A percentile compares a stretch with the other conserved stretches of the same genome.
Conservation (phyloP, 2,329 filamentous ascomycete genomes). For the Elsinoe arachidis region DNA sequence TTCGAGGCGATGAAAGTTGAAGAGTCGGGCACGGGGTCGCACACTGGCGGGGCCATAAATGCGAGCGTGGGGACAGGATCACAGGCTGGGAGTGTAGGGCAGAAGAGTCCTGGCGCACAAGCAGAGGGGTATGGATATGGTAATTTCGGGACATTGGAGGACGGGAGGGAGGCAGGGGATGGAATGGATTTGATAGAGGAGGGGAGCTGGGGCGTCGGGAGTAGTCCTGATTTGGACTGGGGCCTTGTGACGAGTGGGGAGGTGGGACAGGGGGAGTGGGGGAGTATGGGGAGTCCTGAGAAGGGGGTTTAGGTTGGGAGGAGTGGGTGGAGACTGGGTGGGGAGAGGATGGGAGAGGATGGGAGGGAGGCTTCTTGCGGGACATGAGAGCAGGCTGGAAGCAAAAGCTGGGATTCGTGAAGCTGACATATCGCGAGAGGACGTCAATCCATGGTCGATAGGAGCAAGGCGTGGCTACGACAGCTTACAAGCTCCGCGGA, state of each 20-base stretch:
- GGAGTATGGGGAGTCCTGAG: neutral
- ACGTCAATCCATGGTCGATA: neutral
- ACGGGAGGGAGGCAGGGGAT: neutral
- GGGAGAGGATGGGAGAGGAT: neutral
- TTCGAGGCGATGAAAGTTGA: constrained; percentile 32
- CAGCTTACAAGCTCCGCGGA: no score
- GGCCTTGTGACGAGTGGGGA: constrained; percentile 2
- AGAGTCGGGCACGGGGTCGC: constrained; percentile 12
- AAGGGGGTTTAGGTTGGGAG: neutral
- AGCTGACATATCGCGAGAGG: neutral
- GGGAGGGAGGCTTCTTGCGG: no score
- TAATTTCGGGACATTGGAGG: neutral
- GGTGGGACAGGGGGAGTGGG: constrained; percentile 8
- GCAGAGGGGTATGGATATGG: neutral
- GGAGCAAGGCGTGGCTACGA: no score
- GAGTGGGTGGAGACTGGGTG: neutral
- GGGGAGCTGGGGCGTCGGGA: constrained; percentile 11
- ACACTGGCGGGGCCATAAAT: constrained; percentile 11
- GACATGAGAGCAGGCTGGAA: neutral
- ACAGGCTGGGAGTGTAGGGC: neutral
- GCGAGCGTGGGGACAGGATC: constrained; percentile 14
- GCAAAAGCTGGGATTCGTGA: neutral
- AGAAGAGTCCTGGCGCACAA: neutral
- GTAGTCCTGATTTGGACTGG: constrained; percentile 16
- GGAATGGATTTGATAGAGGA: neutral